Evolutionary conservation across 345 rosid genomes (phyloP).

Genomic region (Salix koriyanagi): DNA sequence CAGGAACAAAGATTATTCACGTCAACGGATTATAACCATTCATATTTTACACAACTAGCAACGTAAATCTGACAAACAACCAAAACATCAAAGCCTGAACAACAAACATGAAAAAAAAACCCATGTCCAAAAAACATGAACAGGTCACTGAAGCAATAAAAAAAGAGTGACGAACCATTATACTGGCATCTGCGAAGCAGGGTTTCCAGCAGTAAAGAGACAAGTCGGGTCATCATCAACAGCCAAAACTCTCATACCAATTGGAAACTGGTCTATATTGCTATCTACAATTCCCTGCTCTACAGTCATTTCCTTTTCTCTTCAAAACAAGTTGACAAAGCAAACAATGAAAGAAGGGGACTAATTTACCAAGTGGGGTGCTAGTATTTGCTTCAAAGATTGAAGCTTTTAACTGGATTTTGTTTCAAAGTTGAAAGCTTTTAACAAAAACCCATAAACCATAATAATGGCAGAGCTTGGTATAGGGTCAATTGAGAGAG

Average conservation of each 20-base stretch:
- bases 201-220: slow-evolving; percentile 47
- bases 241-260: slow-evolving; percentile 77
- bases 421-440: not conserved
- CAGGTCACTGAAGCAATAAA: slow-evolving; percentile 3
- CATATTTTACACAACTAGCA: not conserved
- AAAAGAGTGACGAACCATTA: slow-evolving; percentile 35
- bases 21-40: not conserved
- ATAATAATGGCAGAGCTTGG: not conserved
- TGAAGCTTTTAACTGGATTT: not conserved
- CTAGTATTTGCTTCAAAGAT: not conserved
- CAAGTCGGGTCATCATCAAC: slow-evolving; percentile 79
- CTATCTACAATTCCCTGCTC: slow-evolving; percentile 36
- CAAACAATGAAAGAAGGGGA: not conserved
- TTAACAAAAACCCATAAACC: slow-evolving; percentile 22
- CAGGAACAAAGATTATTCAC: not conserved
- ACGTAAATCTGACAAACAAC: not conserved
- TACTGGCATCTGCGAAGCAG: slow-evolving; percentile 67
- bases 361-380: not conserved
- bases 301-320: slow-evolving; percentile 37
- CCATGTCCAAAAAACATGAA: not conserved
- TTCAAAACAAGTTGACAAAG: not conserved
- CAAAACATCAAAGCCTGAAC: not conserved
- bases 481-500: not conserved
- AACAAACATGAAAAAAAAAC: slow-evolving; percentile 11
- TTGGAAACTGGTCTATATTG: slow-evolving; percentile 54